Evolutionary conservation across 2,329 filamentous ascomycete species (phyloP), one percentile per base, ranked within the genome.

Genomic region (Didymella sp.): DNA sequence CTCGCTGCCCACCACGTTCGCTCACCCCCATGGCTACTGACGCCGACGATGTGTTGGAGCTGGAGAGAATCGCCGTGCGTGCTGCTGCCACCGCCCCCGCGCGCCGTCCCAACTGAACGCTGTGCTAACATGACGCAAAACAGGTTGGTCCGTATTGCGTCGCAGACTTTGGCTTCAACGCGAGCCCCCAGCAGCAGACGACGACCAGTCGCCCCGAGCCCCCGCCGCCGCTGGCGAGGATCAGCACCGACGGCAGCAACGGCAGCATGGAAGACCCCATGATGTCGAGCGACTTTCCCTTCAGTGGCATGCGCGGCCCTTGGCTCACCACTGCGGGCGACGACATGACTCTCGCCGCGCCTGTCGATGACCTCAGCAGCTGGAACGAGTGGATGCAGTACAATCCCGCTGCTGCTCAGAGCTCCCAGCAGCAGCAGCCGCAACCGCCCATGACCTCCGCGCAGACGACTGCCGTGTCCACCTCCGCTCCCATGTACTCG

Each of bases 341-440:
- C 54, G 72, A 76, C 57, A 62, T 74, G 57, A 59, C 72, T 19
- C 62, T 76, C 51, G 49, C 64, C 27, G 64, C 72, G 12, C 55
- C 72, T 9, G 64, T 71, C 54, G 70, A 73, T 42, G 67, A 74
- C 25, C 64, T 72, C 46, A 53, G 62, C 41, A 70, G 76, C 62
- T 81, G 79, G 79, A 79, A 77, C 63, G 76, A 81, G 41, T 81
- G 78, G 77, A 77, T 81, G 73, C 72, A 77, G 54, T 81, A 78
- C 77, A 78, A 81, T 66, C 77, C 78, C 44, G 70, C 76, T 41
- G 67, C 74, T 42, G 50, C 67, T 45, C 73, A 75, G 62, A 63
- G 68, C 37, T 58, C 70, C 24, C 64, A 63, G 41, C 65, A 70
- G 37, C 64, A 63, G 41, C 65, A 70, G 37, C 70, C 67, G 51